Evolutionary conservation across 1,284 basidiomycete genomes (phyloP).

Genomic region (Ceratobasidium sp.): DNA sequence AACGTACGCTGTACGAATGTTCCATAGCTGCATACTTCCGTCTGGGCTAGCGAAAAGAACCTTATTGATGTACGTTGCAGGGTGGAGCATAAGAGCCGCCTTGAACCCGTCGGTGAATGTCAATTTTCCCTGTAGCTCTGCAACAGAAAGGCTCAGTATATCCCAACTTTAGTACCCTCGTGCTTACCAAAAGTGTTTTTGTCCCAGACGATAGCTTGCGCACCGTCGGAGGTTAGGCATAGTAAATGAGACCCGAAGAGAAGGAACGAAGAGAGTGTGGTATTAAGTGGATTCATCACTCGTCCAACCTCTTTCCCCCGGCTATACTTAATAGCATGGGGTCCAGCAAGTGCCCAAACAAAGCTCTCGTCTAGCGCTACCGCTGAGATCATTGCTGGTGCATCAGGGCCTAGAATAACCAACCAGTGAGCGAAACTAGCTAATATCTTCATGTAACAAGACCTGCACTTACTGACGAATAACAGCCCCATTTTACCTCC

Average conservation of each 20-base stretch:
- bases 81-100: slow-evolving; percentile 87
- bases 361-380: slow-evolving; percentile 87
- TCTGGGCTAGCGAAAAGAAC: slow-evolving; percentile 85
- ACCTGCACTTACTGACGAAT: slow-evolving; percentile 81
- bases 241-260: slow-evolving; percentile 85
- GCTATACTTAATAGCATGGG: slow-evolving; percentile 78
- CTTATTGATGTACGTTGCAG: slow-evolving; percentile 97
- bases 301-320: slow-evolving; percentile 79
- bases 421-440: slow-evolving; percentile 1
- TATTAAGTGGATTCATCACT: slow-evolving; percentile 70
- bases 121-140: slow-evolving; percentile 71
- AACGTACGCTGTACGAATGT: slow-evolving; percentile 82
- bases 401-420: slow-evolving; percentile 73
- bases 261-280: slow-evolving; percentile 67
- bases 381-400: slow-evolving; percentile 75
- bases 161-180: slow-evolving; percentile 23
- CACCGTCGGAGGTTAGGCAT: slow-evolving; percentile 82
- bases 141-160: slow-evolving; percentile 40
- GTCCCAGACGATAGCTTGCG: slow-evolving; percentile 85
- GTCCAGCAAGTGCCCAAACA: slow-evolving; percentile 83
- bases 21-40: slow-evolving; percentile 94
- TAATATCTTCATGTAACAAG: slow-evolving; percentile 38
- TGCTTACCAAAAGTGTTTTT: slow-evolving; percentile 65
- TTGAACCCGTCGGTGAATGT: slow-evolving; percentile 83
- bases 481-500: slow-evolving; percentile 91